A percentile compares a stretch with the other conserved stretches of the same genome.
Conservation (phyloP, 2,329 filamentous ascomycete genomes). For the Penicillium sp. region DNA sequence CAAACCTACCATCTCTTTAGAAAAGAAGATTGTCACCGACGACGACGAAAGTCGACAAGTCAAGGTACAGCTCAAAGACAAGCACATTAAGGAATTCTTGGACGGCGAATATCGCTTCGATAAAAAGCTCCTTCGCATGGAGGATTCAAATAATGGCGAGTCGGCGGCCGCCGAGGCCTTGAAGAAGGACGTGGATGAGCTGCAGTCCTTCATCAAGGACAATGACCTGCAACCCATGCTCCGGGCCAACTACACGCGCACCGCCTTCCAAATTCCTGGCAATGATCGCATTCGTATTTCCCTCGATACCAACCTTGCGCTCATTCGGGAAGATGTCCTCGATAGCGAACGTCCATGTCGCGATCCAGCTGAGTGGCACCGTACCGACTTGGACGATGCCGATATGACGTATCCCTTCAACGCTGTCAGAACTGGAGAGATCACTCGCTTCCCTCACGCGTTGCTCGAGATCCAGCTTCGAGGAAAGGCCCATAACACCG, state of each 20-base stretch:
- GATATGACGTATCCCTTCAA: conserved; percentile 85
- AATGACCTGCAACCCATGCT: conserved; percentile 79
- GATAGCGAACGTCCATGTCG: conserved; percentile 84
- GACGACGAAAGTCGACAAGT: conserved; percentile 76
- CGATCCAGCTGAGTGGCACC: conserved; percentile 85
- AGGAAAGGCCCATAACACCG: conserved; percentile 61
- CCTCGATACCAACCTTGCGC: conserved; percentile 86
- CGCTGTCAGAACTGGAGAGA: conserved; percentile 84
- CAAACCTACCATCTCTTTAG: conserved; percentile 77
- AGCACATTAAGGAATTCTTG: conserved; percentile 86
- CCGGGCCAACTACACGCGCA: conserved; percentile 89
- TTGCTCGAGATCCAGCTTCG: conserved; percentile 90
- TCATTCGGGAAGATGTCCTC: conserved; percentile 74
- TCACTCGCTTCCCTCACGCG: conserved; percentile 85
- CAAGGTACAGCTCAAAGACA: conserved; percentile 84
- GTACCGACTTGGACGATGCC: conserved; percentile 79
- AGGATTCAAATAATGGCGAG: conserved; percentile 69
- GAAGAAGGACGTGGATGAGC: conserved; percentile 69
- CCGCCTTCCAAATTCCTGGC: conserved; percentile 92
- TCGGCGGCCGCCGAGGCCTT: conserved; percentile 67
- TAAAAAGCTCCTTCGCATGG: conserved; percentile 82
- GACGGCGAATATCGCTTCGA: conserved; percentile 88
- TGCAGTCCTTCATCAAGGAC: conserved; percentile 76
- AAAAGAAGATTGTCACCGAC: conserved; percentile 82
- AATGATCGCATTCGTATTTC: conserved; percentile 89